Evolutionary conservation across 2,329 filamentous ascomycete genomes (phyloP), one percentile per base, ranked within the genome.

Genomic region (Xylaria polymorpha): DNA sequence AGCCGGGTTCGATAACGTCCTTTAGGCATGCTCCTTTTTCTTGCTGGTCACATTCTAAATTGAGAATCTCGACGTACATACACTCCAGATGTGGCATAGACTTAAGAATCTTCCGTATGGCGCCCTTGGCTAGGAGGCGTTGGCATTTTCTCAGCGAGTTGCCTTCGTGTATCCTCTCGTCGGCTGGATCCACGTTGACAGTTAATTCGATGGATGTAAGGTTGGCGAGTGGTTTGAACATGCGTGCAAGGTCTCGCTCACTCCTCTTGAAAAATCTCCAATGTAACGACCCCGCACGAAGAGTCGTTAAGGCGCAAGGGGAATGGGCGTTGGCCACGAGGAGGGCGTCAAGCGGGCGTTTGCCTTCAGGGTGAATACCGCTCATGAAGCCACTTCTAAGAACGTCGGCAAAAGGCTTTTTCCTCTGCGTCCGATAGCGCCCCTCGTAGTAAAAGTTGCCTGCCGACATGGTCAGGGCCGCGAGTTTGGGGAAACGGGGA

Each of bases 231-330:
- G 76, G 74, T 14, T 62, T 48, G 18, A 75, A 72, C 50, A 74
- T 67, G 22, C 66, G 63, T n/a, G 55, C 37, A 18, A 76, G 69
- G 10, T 69, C 61, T 18, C 48, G 43, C 41, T 71, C 62, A 22
- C 63, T 65, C 53, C 66, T 64, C 35, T 74, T 60, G 58, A 77
- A 77, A 60, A 76, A 77, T 43, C 62, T 41, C 75, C 76, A 78
- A 56, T 71, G 71, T 22, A 77, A 50, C 1, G 39, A 29, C 15
- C 72, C 73, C 1, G 72, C 75, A 6, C 66, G 68, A 20, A 78
- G 65, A 9, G 43, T 71, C 25, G 60, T 70, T 48, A 77, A 43
- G 18, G 60, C 64, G 60, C 71, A 72, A 9, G 67, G 63, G 3
- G 66, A 58, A 18, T 67, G 63, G 37, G 63, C 73, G 25, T 74